These are phyloP conservation scores for Proliferodiscus dingleyae DNA, from an alignment of 2,329 filamentous ascomycete genomes.

Conservation along the genomic window DNA sequence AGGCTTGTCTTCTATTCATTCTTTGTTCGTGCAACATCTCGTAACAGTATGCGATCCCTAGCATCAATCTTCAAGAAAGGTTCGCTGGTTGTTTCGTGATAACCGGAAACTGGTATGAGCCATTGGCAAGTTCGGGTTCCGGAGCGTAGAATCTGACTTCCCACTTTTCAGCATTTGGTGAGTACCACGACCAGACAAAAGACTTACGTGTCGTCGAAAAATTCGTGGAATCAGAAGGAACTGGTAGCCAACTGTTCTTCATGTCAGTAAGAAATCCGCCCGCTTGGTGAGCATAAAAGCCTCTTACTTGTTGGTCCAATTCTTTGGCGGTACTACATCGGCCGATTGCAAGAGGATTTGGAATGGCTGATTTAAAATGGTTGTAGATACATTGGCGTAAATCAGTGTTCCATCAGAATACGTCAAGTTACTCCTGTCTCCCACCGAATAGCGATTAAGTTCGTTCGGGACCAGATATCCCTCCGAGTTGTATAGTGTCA, in stretches of 20 bases:
- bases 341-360: not conserved
- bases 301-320: not conserved
- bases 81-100: not conserved
- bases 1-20: too few relatives aligned
- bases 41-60: too few relatives aligned
- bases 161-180: not conserved
- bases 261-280: not conserved
- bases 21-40: too few relatives aligned
- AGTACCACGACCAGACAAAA: not conserved
- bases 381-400: not conserved
- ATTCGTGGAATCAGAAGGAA: not conserved
- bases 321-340: not conserved
- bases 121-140: not conserved
- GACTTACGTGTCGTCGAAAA: not conserved
- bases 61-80: too few relatives aligned
- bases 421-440: slow-evolving; percentile 4
- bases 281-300: not conserved
- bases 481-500: slow-evolving; percentile 8
- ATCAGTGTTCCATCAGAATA: slow-evolving; percentile 1
- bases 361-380: not conserved
- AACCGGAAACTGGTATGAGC: not conserved
- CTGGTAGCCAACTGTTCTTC: not conserved
- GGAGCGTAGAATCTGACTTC: not conserved
- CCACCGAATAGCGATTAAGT: not conserved
- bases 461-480: slow-evolving; percentile 4